Evolutionary conservation across 176 grass and related monocot species (phyloP), one percentile per base, ranked within the genome.

Genomic region (Carex cristatella): DNA sequence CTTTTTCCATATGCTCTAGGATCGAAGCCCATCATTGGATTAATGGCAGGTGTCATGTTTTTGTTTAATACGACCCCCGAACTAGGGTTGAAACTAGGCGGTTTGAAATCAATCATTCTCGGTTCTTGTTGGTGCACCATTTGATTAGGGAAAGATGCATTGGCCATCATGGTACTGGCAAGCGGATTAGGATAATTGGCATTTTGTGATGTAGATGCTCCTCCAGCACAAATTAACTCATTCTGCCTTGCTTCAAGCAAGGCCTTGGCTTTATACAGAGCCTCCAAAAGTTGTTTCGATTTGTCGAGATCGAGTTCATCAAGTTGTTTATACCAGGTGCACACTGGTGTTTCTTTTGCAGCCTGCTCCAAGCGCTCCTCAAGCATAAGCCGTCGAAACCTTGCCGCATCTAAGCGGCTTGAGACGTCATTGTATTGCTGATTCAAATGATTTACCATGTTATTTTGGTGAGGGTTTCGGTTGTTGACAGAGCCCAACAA

Each of bases 51-150:
- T 64, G 60, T n/a, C 16, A 63, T n/a, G 23, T 61, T 38, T n/a
- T 18, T 14, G 55, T 80, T 35, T 59, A 80, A 80, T n/a, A 13
- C 14, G 10, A 62, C 55, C 10, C 5, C 40, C 10, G 10, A 80
- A 80, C 53, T 37, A 80, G 30, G 79, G 59, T 82, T 82, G 13
- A 65, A 30, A 49, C 79, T 82, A 28, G 37, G 33, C 48, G 37
- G 58, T 51, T 18, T 4, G 8, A 0, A 27, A 13, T 42, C 3
- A 0, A 60, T 32, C 15, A 28, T 40, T 64, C 37, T 64, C 4
- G 35, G 37, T 82, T 82, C 79, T 65, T 64, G 44, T 48, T 51
- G 60, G 9, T 49, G n/a, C 13, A 10, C 18, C 32, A 27, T 48
- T 7, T 19, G 60, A 64, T 31, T 31, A 42, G 16, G 14, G 27